phyloP scores from a whole-genome alignment of 768 basidiomycete genomes.

The Boletus edulis region DNA sequence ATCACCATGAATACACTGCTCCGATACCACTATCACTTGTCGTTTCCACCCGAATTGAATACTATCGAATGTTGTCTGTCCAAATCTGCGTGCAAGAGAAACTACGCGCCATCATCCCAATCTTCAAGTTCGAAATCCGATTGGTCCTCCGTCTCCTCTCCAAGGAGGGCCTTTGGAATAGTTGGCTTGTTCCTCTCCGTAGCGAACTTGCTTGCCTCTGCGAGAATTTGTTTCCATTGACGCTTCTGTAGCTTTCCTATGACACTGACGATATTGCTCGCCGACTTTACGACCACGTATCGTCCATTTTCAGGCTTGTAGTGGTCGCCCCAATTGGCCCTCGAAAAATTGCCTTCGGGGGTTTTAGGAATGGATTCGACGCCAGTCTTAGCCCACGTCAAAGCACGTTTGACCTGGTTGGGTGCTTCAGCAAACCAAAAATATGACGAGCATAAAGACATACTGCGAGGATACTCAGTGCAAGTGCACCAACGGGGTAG shows the following conservation, averaged over 20 bases:
- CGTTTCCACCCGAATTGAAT: too few relatives aligned
- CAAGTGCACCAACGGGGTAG: not conserved
- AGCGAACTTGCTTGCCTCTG: not conserved
- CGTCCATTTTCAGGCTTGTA: not conserved
- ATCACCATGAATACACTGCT: too few relatives aligned
- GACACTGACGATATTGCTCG: not conserved
- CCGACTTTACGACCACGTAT: not conserved
- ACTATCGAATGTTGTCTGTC: too few relatives aligned
- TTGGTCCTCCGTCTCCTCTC: not conserved
- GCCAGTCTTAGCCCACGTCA: not conserved
- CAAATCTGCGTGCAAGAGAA: too few relatives aligned
- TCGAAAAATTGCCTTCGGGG: not conserved
- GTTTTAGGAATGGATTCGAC: not conserved
- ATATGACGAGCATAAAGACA: not conserved
- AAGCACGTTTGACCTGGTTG: not conserved
- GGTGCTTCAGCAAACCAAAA: not conserved
- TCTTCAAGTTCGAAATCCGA: slow-evolving; percentile 3
- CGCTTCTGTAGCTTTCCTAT: not conserved
- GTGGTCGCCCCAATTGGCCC: slow-evolving; percentile 1
- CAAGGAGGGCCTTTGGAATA: too few relatives aligned
- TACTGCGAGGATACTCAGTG: not conserved
- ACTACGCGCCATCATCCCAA: not conserved
- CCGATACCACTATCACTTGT: too few relatives aligned
- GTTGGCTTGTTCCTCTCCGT: not conserved
- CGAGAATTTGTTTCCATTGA: not conserved